Percentiles rank a stretch among this genome's conserved stretches.
Conservation (phyloP, 148 eudicot species). For the Euryodendron excelsum region DNA sequence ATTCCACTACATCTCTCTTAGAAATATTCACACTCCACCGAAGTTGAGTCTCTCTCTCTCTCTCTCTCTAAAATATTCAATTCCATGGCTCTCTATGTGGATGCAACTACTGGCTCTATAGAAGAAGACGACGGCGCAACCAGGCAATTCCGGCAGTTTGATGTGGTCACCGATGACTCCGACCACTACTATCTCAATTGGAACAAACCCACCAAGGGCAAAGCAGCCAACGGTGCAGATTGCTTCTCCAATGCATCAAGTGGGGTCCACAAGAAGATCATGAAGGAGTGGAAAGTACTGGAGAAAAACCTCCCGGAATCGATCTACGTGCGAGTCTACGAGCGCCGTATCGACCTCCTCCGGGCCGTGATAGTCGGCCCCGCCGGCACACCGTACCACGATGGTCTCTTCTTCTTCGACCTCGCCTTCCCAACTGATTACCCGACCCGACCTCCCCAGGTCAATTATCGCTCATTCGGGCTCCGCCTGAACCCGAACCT, state of each 20-base stretch:
- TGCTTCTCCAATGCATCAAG: background rate
- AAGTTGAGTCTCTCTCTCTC: background rate
- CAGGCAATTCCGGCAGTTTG: conserved; percentile 46
- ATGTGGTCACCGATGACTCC: conserved; percentile 36
- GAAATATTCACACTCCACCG: background rate
- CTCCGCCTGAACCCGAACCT: conserved; percentile 72
- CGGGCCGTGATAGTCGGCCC: conserved; percentile 80
- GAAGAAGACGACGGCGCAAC: background rate
- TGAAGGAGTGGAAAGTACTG: conserved; percentile 72
- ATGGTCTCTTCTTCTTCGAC: conserved; percentile 77
- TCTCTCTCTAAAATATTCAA: background rate
- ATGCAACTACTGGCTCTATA: background rate
- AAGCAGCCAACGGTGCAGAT: background rate
- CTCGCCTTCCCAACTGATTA: conserved; percentile 56
- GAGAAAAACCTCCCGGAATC: conserved; percentile 47
- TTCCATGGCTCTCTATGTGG: conserved; percentile 3
- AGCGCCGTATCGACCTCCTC: conserved; percentile 58
- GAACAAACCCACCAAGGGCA: background rate
- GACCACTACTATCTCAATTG: conserved; percentile 41
- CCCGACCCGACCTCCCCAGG: conserved; percentile 58
- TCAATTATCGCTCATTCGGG: conserved; percentile 55
- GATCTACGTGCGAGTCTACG: conserved; percentile 70
- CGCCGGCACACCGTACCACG: conserved; percentile 80
- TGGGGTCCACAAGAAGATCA: conserved; percentile 40
- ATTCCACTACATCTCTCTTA: background rate